Conservation (phyloP, 1,284 basidiomycete species). For the Heterobasidion irregulare region DNA sequence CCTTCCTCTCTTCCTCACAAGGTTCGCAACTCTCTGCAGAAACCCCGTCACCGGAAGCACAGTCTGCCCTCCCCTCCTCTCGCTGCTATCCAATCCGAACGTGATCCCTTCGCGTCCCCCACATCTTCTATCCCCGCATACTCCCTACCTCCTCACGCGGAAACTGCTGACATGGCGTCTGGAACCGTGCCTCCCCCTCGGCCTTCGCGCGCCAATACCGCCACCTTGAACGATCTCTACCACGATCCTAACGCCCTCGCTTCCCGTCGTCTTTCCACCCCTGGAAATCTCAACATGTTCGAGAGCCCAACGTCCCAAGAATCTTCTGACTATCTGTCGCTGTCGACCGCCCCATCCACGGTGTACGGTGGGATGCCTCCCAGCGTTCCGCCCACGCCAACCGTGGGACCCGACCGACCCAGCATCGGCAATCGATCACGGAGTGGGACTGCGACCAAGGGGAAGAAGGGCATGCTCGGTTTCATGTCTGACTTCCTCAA, state of each 20-base stretch:
- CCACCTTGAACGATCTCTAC: slow-evolving; percentile 67
- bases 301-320: slow-evolving; percentile 25
- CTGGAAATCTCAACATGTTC: slow-evolving; percentile 27
- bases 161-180: slow-evolving; percentile 20
- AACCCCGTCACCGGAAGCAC: slow-evolving; percentile 39
- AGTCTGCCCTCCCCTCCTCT: slow-evolving; percentile 26
- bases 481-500: slow-evolving; percentile 80
- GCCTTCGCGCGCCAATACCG: slow-evolving; percentile 75
- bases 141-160: slow-evolving; percentile 4
- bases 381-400: slow-evolving; percentile 18
- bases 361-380: slow-evolving; percentile 23
- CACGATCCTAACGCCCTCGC: slow-evolving; percentile 25
- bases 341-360: slow-evolving; percentile 20
- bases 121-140: slow-evolving; percentile 20
- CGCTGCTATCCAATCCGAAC: slow-evolving; percentile 21
- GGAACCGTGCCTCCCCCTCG: slow-evolving; percentile 54
- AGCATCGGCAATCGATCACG: slow-evolving; percentile 41
- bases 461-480: slow-evolving; percentile 68
- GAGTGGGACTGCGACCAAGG: slow-evolving; percentile 56
- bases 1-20: slow-evolving; percentile 16
- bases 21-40: slow-evolving; percentile 50
- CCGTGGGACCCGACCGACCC: slow-evolving; percentile 17
- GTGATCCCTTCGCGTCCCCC: slow-evolving; percentile 50
- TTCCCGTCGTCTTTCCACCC: slow-evolving; percentile 45
- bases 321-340: slow-evolving; percentile 13